phyloP scores from a whole-genome alignment of 2,329 filamentous ascomycete genomes.

The Ophiocordyceps camponoti-saundersi region DNA sequence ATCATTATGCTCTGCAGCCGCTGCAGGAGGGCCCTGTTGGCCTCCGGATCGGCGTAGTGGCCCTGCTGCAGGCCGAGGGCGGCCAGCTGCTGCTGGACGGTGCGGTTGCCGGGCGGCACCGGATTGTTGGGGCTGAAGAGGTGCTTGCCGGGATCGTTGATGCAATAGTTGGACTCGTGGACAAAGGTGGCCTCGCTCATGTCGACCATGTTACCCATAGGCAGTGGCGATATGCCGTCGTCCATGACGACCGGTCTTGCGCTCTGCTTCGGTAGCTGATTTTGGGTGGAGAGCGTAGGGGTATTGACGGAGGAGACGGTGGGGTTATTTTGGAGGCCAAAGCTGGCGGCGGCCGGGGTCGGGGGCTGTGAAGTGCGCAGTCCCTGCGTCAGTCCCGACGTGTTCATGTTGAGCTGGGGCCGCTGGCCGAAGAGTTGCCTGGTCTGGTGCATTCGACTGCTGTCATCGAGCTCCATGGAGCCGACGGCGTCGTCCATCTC shows the following conservation, averaged over 20 bases:
- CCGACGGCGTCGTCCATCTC: conserved; percentile 80
- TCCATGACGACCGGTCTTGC: conserved; percentile 35
- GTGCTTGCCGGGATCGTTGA: conserved; percentile 89
- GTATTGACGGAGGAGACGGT: conserved; percentile 97
- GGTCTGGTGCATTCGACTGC: conserved; percentile 49
- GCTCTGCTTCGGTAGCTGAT: conserved; percentile 45
- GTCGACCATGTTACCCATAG: conserved; percentile 36
- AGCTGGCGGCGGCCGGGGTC: conserved; percentile 62
- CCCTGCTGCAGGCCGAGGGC: conserved; percentile 60
- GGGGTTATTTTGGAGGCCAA: conserved; percentile 78
- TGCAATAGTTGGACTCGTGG: conserved; percentile 38
- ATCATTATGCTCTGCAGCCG: conserved; percentile 44
- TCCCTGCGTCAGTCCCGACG: conserved; percentile 58
- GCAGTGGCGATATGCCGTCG: conserved; percentile 49
- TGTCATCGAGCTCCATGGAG: conserved; percentile 45
- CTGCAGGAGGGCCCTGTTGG: conserved; percentile 41
- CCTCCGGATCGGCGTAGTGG: conserved; percentile 64
- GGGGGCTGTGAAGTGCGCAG: conserved; percentile 73
- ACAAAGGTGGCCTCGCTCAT: conserved; percentile 39
- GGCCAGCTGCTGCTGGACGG: conserved; percentile 49
- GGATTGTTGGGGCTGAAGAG: conserved; percentile 75
- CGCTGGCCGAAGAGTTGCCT: conserved; percentile 48
- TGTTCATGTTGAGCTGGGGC: conserved; percentile 66
- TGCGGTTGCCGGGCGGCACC: conserved; percentile 44
- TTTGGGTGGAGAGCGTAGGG: conserved; percentile 70